Evolutionary conservation across 2,329 filamentous ascomycete species (phyloP).

Genomic region (Pyrenophora tritici-repentis): DNA sequence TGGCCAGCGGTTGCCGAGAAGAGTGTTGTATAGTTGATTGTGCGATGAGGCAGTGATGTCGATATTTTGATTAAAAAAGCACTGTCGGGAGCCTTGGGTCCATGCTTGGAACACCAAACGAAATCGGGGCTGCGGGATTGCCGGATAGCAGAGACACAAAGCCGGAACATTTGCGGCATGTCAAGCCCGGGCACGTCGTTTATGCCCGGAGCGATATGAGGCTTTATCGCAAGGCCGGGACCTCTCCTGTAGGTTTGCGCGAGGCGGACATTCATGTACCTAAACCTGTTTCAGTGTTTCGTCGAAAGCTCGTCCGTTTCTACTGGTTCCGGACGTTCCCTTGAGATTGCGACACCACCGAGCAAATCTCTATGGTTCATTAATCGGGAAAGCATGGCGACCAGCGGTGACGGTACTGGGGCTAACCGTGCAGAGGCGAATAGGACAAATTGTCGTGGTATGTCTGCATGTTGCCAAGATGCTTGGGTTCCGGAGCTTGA

Average conservation of each 20-base stretch:
- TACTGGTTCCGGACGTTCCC: too few species aligned
- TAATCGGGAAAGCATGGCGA: too few species aligned
- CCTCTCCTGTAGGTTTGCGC: too few species aligned
- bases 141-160: neutral
- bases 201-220: neutral
- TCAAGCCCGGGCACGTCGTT: too few species aligned
- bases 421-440: neutral
- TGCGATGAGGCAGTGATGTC: too few species aligned
- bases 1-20: too few species aligned
- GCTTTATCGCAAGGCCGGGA: neutral
- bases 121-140: neutral
- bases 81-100: neutral
- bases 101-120: neutral
- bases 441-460: neutral
- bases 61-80: neutral
- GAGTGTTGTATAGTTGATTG: too few species aligned
- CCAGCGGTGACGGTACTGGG: neutral
- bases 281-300: too few species aligned
- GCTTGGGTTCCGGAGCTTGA: slow-evolving; percentile 9
- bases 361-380: too few species aligned
- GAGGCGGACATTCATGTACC: neutral
- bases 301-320: too few species aligned
- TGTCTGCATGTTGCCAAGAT: slow-evolving; percentile 6
- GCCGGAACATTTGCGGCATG: neutral
- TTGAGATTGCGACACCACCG: too few species aligned